phyloP scores from a whole-genome alignment of 2,329 filamentous ascomycete species.

The Domatiomyces catenatus region DNA sequence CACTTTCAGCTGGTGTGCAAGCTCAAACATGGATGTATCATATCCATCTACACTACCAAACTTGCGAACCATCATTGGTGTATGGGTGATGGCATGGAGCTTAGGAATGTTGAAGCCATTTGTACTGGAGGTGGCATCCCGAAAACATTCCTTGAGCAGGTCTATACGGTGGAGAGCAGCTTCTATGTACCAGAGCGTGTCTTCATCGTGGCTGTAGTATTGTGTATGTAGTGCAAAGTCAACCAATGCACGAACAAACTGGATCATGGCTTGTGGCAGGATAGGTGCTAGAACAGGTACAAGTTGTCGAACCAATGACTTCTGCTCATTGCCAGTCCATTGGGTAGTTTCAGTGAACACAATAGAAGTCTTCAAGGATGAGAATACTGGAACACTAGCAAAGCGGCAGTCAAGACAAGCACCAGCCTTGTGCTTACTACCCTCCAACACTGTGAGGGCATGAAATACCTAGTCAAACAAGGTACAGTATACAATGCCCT shows the following conservation, averaged over 20 bases:
- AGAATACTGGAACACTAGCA: not conserved
- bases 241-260: not conserved
- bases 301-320: not conserved
- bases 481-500: not conserved
- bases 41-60: not conserved
- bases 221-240: not conserved
- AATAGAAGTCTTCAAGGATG: not conserved
- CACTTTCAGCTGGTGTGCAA: not conserved
- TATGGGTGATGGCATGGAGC: not conserved
- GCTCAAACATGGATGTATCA: not conserved
- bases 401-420: not conserved
- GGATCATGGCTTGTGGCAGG: not conserved
- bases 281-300: not conserved
- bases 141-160: not conserved
- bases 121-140: not conserved
- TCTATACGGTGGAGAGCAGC: not conserved
- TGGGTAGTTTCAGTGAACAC: not conserved
- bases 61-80: not conserved
- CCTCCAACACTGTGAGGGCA: not conserved
- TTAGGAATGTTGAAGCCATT: conserved; percentile 1
- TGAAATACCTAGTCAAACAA: not conserved
- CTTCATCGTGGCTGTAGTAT: not conserved
- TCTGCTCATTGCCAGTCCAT: not conserved
- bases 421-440: not conserved
- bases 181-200: not conserved